phyloP scores from a whole-genome alignment of 2,329 filamentous ascomycete species.

The Fusarium nurragi region DNA sequence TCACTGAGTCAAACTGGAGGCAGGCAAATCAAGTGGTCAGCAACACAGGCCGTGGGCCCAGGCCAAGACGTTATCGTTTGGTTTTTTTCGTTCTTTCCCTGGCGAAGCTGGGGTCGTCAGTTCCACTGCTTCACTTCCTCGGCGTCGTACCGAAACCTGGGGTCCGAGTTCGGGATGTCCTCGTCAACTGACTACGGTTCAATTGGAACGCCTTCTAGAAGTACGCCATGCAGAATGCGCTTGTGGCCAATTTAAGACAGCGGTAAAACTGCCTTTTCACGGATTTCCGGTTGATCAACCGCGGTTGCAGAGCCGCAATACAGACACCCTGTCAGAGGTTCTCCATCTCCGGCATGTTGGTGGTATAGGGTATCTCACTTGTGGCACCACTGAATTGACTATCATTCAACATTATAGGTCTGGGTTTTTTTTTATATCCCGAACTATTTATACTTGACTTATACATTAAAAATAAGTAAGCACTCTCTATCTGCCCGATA shows the following conservation, averaged over 20 bases:
- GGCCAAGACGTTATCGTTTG: constrained; percentile 18
- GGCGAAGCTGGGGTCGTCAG: background rate
- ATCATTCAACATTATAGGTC: too few relatives aligned
- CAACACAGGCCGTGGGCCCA: constrained; percentile 6
- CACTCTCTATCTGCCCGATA: too few relatives aligned
- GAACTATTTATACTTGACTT: too few relatives aligned
- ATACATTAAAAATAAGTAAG: too few relatives aligned
- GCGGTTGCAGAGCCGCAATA: constrained; percentile 4
- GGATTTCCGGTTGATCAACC: constrained; percentile 1
- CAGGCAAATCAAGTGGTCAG: constrained; percentile 29
- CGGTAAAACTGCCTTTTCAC: background rate
- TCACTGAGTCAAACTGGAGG: constrained; percentile 28
- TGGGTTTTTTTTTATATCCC: too few relatives aligned
- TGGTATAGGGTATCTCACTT: background rate
- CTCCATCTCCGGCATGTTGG: background rate
- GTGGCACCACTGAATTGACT: background rate
- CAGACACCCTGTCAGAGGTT: too few relatives aligned
- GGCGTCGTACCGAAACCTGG: constrained; percentile 25
- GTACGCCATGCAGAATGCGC: background rate
- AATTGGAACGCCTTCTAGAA: constrained; percentile 15
- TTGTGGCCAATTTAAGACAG: constrained; percentile 6
- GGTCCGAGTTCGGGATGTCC: constrained; percentile 17
- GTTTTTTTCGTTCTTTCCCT: background rate
- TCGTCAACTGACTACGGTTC: background rate
- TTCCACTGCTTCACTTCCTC: constrained; percentile 14